A percentile compares a stretch with the other conserved stretches of the same genome.
phyloP scores from a whole-genome alignment of 2,329 filamentous ascomycete genomes.

The Mycosphaerella arachidis region DNA sequence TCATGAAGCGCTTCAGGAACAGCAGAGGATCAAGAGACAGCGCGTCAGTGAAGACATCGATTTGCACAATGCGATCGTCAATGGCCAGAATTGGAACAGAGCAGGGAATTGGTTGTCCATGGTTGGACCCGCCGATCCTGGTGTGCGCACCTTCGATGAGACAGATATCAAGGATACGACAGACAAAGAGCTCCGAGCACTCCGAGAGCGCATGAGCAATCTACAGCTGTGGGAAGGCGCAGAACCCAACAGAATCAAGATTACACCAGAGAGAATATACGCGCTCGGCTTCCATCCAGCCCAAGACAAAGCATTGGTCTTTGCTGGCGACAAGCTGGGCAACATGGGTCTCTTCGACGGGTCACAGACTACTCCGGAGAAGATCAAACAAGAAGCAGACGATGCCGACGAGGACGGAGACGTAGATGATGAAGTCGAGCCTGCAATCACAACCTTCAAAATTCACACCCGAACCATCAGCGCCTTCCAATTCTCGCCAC shows the following conservation, averaged over 20 bases:
- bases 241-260: slow-evolving; percentile 80
- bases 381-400: slow-evolving; percentile 41
- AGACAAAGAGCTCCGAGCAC: slow-evolving; percentile 66
- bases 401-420: slow-evolving; percentile 66
- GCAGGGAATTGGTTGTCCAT: slow-evolving; percentile 62
- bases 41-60: slow-evolving; percentile 65
- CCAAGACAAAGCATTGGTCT: slow-evolving; percentile 77
- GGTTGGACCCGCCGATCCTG: slow-evolving; percentile 71
- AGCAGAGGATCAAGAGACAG: slow-evolving; percentile 57
- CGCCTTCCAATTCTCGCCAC: slow-evolving; percentile 71
- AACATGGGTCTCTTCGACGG: slow-evolving; percentile 88
- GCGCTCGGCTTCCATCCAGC: slow-evolving; percentile 84
- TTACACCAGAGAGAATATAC: slow-evolving; percentile 84
- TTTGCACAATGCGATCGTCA: slow-evolving; percentile 72
- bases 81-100: slow-evolving; percentile 66
- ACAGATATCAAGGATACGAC: slow-evolving; percentile 76
- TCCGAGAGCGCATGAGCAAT: slow-evolving; percentile 72
- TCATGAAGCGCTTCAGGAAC: slow-evolving; percentile 52
- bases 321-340: slow-evolving; percentile 91
- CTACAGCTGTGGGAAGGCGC: slow-evolving; percentile 79
- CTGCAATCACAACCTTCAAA: slow-evolving; percentile 84
- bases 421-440: slow-evolving; percentile 62
- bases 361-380: slow-evolving; percentile 57
- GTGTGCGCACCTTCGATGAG: slow-evolving; percentile 79
- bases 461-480: slow-evolving; percentile 85